A percentile compares a stretch with the other conserved stretches of the same genome.
Evolutionary conservation across 257 asterid species (phyloP).

Genomic region (Verbascum thapsus): DNA sequence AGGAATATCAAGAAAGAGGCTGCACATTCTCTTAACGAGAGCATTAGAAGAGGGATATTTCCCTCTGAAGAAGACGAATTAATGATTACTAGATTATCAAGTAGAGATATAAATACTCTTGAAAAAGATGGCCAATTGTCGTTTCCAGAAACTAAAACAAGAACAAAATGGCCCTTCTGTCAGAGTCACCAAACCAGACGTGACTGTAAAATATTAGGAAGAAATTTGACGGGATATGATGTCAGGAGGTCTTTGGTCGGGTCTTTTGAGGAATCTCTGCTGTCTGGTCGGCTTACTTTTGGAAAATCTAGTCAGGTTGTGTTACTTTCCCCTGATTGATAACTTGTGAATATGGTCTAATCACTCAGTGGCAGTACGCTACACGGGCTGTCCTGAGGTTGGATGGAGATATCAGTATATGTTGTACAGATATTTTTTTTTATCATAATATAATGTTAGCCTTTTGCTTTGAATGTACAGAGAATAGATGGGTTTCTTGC

Average conservation of each 20-base stretch:
- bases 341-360: constrained; percentile 15
- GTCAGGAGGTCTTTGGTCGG: constrained; percentile 82
- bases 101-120: constrained; percentile 36
- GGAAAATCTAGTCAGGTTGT: constrained; percentile 68
- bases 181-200: constrained; percentile 36
- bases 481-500: constrained; percentile 83
- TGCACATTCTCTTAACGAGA: constrained; percentile 46
- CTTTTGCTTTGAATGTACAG: constrained; percentile 45
- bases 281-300: constrained; percentile 72
- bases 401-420: background rate
- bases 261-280: constrained; percentile 84
- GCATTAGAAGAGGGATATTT: constrained; percentile 36
- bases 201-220: constrained; percentile 40
- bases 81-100: constrained; percentile 40
- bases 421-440: constrained; percentile 9
- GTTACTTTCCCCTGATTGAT: constrained; percentile 17
- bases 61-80: constrained; percentile 48
- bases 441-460: constrained; percentile 16
- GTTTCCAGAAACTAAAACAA: constrained; percentile 39
- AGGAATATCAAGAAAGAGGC: constrained; percentile 37
- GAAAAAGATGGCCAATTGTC: constrained; percentile 41
- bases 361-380: constrained; percentile 13
- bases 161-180: constrained; percentile 45
- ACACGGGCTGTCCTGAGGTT: constrained; percentile 8
- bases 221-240: constrained; percentile 54